Base-by-base conservation (phyloP, 1,284 basidiomycete genomes). In the Abortiporus biennis region DNA sequence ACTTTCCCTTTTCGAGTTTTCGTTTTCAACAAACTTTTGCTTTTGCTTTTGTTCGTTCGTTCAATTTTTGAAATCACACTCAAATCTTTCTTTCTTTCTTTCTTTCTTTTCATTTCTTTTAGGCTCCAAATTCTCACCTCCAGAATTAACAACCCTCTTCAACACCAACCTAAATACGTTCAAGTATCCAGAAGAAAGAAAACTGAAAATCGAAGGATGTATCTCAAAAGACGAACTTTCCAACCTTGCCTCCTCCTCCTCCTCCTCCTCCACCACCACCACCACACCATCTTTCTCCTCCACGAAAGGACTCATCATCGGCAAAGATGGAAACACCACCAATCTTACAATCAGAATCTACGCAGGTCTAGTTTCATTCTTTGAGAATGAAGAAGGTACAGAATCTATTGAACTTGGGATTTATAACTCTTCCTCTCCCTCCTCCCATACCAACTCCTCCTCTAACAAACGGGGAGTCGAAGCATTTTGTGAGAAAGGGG, bases 301-400 rank as follows among this genome's bases (percentile, higher is more conserved):
- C 43, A 42, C 27, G 15, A 39, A 53, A 30, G 52, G 50, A 20
- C 37, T 46, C 42, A 49, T 47, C 23, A 43, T 53, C 37, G 45
- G 51, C 40, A 46, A 52, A 42, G 44, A 53, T 42, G 50, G 50
- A 21, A 51, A 49, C 47, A 52, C 47, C 23, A 54, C 52, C 42
- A 16, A 17, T 8, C 33, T 35, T 17, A 57, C 55, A 29, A 38
- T 55, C 24, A 53, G 55, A 35, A 42, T 45, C 38, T 54, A 48
- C 41, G 39, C 52, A 27, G 54, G 52, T 38, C 36, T 54, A 29
- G 49, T 25, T 11, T 37, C 50, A 3, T 53, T 40, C 39, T 29
- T 22, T 32, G n/a, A n/a, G n/a, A 42, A 52, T 38, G 44, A 52
- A 1, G 27, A 8, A 9, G 50, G 50, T 42, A 33, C 44, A 34